A percentile compares a stretch with the other conserved stretches of the same genome.
These are phyloP conservation scores for Xylaria arbuscula DNA, from an alignment of 2,329 filamentous ascomycete genomes.

Conservation along the genomic window DNA sequence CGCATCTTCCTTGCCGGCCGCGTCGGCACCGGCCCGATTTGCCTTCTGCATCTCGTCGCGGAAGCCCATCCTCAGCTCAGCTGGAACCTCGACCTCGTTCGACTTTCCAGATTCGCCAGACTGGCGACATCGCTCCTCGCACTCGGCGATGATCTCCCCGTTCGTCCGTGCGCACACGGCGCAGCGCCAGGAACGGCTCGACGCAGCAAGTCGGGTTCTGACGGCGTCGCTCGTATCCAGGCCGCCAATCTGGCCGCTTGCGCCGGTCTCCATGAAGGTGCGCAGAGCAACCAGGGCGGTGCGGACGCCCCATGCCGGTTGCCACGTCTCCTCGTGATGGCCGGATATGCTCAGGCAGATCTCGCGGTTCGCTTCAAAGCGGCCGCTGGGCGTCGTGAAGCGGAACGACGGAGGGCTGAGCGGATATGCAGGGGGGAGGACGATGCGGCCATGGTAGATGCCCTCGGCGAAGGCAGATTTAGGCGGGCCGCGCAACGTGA, in stretches of 20 bases:
- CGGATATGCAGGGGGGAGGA: conserved; percentile 89
- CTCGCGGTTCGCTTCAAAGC: conserved; percentile 96
- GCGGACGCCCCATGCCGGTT: conserved; percentile 95
- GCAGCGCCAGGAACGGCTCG: conserved; percentile 76
- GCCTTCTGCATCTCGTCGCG: conserved; percentile 73
- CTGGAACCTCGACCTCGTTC: conserved; percentile 62
- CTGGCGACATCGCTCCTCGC: conserved; percentile 62
- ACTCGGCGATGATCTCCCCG: conserved; percentile 77
- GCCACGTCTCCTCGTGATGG: conserved; percentile 98
- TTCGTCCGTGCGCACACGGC: conserved; percentile 76
- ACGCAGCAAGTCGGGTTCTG: conserved; percentile 74
- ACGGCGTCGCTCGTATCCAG: conserved; percentile 79
- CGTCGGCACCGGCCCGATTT: conserved; percentile 43
- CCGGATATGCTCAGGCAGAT: conserved; percentile 95
- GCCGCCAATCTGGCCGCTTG: conserved; percentile 88
- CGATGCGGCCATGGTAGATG: conserved; percentile 95
- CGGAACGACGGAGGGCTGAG: conserved; percentile 94
- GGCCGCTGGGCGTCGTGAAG: conserved; percentile 89
- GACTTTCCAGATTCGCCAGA: conserved; percentile 39
- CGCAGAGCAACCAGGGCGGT: conserved; percentile 85
- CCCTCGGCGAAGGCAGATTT: conserved; percentile 81
- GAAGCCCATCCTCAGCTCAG: conserved; percentile 74
- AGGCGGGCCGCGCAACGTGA: conserved; percentile 92
- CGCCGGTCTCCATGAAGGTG: conserved; percentile 92
- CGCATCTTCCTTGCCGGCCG: conserved; percentile 48